Base-by-base conservation (phyloP, 78 protist species). In the Polysphondylium violaceum region DNA sequence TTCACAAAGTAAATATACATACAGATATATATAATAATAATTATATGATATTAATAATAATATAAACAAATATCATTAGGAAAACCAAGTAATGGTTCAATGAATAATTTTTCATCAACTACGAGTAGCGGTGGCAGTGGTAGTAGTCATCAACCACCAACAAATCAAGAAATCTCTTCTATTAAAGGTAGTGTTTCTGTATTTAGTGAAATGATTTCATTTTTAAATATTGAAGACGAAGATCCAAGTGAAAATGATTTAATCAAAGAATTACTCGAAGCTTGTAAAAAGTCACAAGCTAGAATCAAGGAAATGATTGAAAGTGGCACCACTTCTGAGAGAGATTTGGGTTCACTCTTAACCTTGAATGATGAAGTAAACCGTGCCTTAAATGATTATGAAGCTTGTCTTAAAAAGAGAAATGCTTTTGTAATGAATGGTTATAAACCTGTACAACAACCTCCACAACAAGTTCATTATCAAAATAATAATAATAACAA, bases 161-260 rank as follows among this genome's bases (percentile, higher is more conserved):
- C 40, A 27, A 69, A 56, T 21, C 91, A 83, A 59, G 91, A 83
- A 12, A 83, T 83, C 7, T 67, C 91, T 8, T 69, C 79, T 7
- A 83, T 83, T 14, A 67, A 69, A 59, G 91, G 91, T n/a, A 58
- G 61, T 27, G 27, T 74, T 9, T 63, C 91, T 2, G 79, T 83
- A 12, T 69, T 83, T 44, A 38, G 33, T 12, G 91, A 83, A 63
- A 83, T 83, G 91, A 64, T 83, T 19, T 58, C 73, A 16, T 83
- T 83, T 31, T 59, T 83, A 29, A 83, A 83, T 69, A 72, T 83
- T 0, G 91, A 83, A 25, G 79, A 83, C 25, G 91, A 83, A 33
- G 91, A 67, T 44, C 91, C 91, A 36, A 16, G 56, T 9, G 71
- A 83, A 19, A 83, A 83, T 59, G 71, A 74, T 6, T 31, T 83